A percentile compares a stretch with the other conserved stretches of the same genome.
These are phyloP conservation scores for Petunia secreta DNA, from an alignment of 257 asterid species.

Conservation along the genomic window DNA sequence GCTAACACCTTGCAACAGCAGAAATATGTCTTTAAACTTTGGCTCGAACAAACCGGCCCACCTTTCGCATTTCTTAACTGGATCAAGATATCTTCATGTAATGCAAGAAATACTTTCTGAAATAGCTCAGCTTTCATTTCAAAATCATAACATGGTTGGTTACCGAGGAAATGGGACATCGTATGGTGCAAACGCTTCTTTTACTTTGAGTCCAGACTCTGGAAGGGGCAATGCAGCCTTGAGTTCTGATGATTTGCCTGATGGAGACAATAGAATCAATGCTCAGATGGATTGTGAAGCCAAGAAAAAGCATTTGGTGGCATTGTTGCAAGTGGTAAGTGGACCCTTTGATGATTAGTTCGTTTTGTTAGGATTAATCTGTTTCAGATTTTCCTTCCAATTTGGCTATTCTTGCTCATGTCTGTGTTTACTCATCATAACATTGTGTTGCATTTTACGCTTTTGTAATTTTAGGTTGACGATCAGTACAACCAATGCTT, in stretches of 20 bases:
- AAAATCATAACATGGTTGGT: constrained; percentile 35
- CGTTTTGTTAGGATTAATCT: background rate
- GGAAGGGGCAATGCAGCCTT: constrained; percentile 31
- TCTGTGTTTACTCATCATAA: constrained; percentile 1
- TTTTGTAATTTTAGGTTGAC: constrained; percentile 56
- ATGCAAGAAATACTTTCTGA: constrained; percentile 84
- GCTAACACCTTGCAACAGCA: constrained; percentile 56
- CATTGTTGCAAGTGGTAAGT: constrained; percentile 74
- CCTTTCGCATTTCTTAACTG: constrained; percentile 49
- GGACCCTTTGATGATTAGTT: background rate
- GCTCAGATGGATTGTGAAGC: constrained; percentile 42
- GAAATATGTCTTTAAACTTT: constrained; percentile 47
- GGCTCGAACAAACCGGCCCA: constrained; percentile 47
- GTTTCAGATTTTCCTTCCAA: background rate
- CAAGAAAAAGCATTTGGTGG: constrained; percentile 64
- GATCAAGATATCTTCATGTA: constrained; percentile 58
- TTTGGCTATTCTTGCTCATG: background rate
- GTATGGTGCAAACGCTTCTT: constrained; percentile 25
- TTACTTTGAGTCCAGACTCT: constrained; percentile 30
- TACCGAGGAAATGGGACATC: constrained; percentile 34
- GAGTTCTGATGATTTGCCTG: constrained; percentile 30
- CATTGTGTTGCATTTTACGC: background rate
- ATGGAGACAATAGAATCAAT: constrained; percentile 23
- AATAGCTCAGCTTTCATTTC: constrained; percentile 58
- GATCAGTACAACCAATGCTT: constrained; percentile 76